These are phyloP conservation scores for Geranium brycei DNA, from an alignment of 345 rosid species.

Conservation along the genomic window DNA sequence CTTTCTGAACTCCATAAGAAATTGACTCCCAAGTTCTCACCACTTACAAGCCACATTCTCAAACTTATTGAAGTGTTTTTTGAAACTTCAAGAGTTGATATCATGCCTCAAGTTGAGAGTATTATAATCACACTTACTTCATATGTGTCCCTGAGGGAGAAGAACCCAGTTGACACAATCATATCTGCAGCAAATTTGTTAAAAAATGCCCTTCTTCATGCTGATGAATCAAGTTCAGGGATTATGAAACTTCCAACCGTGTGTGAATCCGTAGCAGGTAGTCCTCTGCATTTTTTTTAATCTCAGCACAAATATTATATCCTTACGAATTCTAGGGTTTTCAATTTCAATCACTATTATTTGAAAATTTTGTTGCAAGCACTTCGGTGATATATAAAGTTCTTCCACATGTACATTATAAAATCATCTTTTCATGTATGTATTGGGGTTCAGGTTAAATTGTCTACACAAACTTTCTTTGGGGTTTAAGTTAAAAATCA, in stretches of 20 bases:
- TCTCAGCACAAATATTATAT: not conserved
- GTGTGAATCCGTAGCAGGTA: slow-evolving; percentile 51
- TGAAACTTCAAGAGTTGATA: slow-evolving; percentile 26
- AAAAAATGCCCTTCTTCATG: slow-evolving; percentile 30
- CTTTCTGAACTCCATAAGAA: slow-evolving; percentile 41
- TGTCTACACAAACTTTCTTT: not conserved
- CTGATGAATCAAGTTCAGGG: slow-evolving; percentile 30
- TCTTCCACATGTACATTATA: no score
- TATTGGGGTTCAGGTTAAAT: no score
- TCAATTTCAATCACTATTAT: no score
- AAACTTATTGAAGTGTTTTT: slow-evolving; percentile 43
- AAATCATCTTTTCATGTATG: no score
- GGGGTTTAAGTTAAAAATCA: not conserved
- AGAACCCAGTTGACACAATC: slow-evolving; percentile 56
- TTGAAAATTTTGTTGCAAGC: no score
- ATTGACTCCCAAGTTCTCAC: slow-evolving; percentile 38
- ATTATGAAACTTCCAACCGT: slow-evolving; percentile 38
- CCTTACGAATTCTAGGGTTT: not conserved
- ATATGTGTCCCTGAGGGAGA: slow-evolving; percentile 35
- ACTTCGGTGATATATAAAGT: no score
- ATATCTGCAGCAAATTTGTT: slow-evolving; percentile 40
- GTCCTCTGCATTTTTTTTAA: slow-evolving; percentile 9
- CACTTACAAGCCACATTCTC: slow-evolving; percentile 46
- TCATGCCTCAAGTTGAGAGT: slow-evolving; percentile 34
- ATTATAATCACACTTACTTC: slow-evolving; percentile 38